A percentile compares a stretch with the other conserved stretches of the same genome.
Evolutionary conservation across 805 yeast genomes (phyloP).

Genomic region (Zygotorulaspora chibaensis): DNA sequence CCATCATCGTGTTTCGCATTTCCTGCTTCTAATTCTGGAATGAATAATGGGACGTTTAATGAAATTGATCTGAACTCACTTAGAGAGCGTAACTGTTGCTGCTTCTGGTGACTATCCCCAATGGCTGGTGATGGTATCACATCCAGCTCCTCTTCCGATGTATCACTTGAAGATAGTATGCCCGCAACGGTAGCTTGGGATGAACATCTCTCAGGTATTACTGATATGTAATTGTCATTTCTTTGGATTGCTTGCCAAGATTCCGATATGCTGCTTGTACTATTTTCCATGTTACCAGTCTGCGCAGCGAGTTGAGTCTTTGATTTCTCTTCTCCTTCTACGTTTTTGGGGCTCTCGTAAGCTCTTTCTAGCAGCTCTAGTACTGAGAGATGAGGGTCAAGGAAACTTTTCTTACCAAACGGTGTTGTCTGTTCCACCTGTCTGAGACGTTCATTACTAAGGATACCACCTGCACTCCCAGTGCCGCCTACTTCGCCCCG

Average conservation of each 20-base stretch:
- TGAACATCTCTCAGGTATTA: slow-evolving; percentile 17
- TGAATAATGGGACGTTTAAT: slow-evolving; percentile 7
- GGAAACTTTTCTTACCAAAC: slow-evolving; percentile 15
- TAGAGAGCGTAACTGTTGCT: slow-evolving; percentile 5
- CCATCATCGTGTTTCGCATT: slow-evolving; percentile 9
- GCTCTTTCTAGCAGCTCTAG: slow-evolving; percentile 23
- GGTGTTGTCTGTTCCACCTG: slow-evolving; percentile 2
- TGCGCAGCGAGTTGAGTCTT: not conserved
- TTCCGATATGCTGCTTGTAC: slow-evolving; percentile 21
- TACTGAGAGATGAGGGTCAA: slow-evolving; percentile 34
- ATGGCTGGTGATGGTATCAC: slow-evolving; percentile 12
- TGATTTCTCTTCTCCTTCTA: not conserved
- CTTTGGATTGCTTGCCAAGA: slow-evolving; percentile 32
- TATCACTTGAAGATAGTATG: slow-evolving; percentile 29
- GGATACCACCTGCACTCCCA: not conserved
- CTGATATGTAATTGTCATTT: slow-evolving; percentile 10
- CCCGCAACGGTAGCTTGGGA: slow-evolving; percentile 21
- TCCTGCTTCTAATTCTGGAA: slow-evolving; percentile 6
- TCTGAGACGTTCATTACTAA: not conserved
- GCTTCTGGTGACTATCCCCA: slow-evolving; percentile 5
- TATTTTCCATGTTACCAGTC: not conserved
- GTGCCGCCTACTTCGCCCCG: not conserved
- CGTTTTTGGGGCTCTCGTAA: slow-evolving; percentile 2
- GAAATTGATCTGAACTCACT: slow-evolving; percentile 4
- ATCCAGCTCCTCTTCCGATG: slow-evolving; percentile 33